Percentiles rank a stretch among this genome's conserved stretches.
These are phyloP conservation scores for Cynanchum wilfordii DNA, from an alignment of 257 asterid species.

Conservation along the genomic window DNA sequence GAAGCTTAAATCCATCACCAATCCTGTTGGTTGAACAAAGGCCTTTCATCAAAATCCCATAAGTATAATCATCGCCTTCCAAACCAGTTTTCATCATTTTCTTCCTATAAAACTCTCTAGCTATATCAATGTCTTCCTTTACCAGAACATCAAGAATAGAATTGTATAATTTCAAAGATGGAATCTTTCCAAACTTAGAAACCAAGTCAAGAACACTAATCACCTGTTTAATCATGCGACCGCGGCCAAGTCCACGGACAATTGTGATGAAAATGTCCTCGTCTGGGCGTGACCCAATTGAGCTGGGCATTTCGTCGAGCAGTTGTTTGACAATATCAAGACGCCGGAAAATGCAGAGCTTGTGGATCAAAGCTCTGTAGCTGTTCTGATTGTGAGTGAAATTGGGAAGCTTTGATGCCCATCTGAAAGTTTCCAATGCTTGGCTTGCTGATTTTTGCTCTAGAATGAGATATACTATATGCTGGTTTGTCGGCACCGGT, in stretches of 20 bases:
- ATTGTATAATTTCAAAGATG: constrained; percentile 72
- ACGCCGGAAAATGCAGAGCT: constrained; percentile 58
- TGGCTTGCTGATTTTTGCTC: constrained; percentile 64
- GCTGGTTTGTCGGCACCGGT: constrained; percentile 58
- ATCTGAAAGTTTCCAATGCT: constrained; percentile 83
- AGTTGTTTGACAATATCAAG: constrained; percentile 42
- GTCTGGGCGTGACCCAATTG: constrained; percentile 47
- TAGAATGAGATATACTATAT: constrained; percentile 57
- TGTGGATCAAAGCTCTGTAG: constrained; percentile 72
- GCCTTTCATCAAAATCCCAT: constrained; percentile 89
- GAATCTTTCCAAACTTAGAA: constrained; percentile 47
- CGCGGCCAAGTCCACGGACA: constrained; percentile 74
- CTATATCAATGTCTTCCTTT: constrained; percentile 81
- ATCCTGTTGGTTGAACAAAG: constrained; percentile 85
- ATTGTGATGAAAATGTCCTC: constrained; percentile 73
- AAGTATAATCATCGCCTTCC: constrained; percentile 76
- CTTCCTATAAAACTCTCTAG: constrained; percentile 73
- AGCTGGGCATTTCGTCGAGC: constrained; percentile 86
- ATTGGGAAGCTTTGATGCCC: constrained; percentile 67
- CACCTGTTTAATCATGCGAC: constrained; percentile 55
- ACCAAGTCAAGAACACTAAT: constrained; percentile 55
- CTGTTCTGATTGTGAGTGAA: constrained; percentile 64
- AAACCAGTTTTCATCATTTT: constrained; percentile 70
- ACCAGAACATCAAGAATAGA: constrained; percentile 85
- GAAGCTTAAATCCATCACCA: constrained; percentile 79